Evolutionary conservation across 2,329 filamentous ascomycete species (phyloP).

Genomic region (Tolypocladium tropicale): DNA sequence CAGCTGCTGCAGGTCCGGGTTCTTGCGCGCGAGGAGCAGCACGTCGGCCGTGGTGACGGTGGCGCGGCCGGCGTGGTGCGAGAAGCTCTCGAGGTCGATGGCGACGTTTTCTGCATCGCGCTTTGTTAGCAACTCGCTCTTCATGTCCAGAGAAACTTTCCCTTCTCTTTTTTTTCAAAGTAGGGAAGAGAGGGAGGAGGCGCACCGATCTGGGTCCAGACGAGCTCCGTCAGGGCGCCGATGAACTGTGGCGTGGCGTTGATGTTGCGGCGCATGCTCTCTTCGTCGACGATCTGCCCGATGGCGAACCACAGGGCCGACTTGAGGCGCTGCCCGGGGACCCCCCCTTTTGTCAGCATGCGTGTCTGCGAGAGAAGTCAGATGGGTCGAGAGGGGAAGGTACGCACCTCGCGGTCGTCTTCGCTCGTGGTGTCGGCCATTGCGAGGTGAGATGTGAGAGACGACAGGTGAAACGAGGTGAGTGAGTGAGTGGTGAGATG

Average conservation of each 20-base stretch:
- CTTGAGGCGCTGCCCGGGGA: conserved; percentile 70
- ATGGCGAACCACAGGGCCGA: conserved; percentile 76
- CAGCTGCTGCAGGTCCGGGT: conserved; percentile 71
- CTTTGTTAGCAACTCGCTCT: neutral
- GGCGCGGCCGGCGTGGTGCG: conserved; percentile 68
- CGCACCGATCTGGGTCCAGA: conserved; percentile 75
- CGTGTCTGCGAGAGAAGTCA: neutral
- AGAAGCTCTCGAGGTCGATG: conserved; percentile 44
- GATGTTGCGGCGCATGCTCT: conserved; percentile 49
- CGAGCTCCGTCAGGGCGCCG: conserved; percentile 73
- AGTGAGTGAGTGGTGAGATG: conserved; percentile 1
- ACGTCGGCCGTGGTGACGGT: conserved; percentile 82
- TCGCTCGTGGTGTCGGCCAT: conserved; percentile 23
- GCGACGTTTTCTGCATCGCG: conserved; percentile 40
- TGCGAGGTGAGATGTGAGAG: neutral
- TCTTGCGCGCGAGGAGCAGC: conserved; percentile 74
- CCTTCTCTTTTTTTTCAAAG: too few relatives aligned
- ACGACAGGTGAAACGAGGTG: neutral
- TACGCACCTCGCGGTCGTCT: conserved; percentile 25
- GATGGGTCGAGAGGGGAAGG: neutral
- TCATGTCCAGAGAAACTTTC: too few relatives aligned
- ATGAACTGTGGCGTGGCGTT: conserved; percentile 93
- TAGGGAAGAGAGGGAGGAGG: neutral
- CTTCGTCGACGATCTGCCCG: conserved; percentile 81
- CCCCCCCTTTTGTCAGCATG: neutral